A percentile compares a stretch with the other conserved stretches of the same genome.
These are phyloP conservation scores for Fistulifera solaris DNA, from an alignment of 108 stramenopile species.

Conservation along the genomic window DNA sequence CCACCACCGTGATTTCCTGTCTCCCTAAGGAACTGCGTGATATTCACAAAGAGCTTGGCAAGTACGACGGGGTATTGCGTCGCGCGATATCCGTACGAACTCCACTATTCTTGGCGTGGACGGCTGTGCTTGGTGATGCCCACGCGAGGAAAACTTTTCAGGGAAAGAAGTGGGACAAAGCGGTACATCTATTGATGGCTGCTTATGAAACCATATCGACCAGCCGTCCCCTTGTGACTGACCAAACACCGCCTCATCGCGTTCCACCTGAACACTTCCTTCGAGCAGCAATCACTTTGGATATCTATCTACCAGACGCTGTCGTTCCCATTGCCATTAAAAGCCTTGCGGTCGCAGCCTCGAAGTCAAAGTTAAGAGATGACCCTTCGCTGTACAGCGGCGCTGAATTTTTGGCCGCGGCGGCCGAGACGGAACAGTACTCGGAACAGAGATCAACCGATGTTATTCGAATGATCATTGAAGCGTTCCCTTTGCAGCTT, in stretches of 20 bases:
- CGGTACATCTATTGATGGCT: neutral
- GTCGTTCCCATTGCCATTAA: slow-evolving; percentile 3
- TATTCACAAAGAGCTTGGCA: neutral
- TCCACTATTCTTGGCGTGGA: slow-evolving; percentile 13
- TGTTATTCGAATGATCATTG: slow-evolving; percentile 7
- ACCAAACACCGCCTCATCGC: neutral
- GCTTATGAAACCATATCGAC: neutral
- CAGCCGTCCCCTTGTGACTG: too few relatives aligned
- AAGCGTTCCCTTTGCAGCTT: slow-evolving; percentile 12
- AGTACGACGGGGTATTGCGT: too few relatives aligned
- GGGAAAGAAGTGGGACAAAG: slow-evolving; percentile 14
- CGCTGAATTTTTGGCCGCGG: neutral
- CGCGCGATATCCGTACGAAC: slow-evolving; percentile 2
- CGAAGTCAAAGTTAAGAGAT: neutral
- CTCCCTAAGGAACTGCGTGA: neutral
- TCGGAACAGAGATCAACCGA: slow-evolving; percentile 1
- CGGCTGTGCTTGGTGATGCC: slow-evolving; percentile 1
- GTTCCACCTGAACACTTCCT: slow-evolving; percentile 1
- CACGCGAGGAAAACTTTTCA: neutral
- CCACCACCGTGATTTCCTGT: slow-evolving; percentile 2
- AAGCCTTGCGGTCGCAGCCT: neutral
- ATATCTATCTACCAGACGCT: slow-evolving; percentile 7
- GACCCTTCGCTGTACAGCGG: neutral
- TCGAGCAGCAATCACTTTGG: slow-evolving; percentile 8
- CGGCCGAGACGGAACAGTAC: slow-evolving; percentile 1